These are phyloP conservation scores for Myxozyma vanderwaltii DNA, from an alignment of 805 yeast genomes.

Conservation along the genomic window DNA sequence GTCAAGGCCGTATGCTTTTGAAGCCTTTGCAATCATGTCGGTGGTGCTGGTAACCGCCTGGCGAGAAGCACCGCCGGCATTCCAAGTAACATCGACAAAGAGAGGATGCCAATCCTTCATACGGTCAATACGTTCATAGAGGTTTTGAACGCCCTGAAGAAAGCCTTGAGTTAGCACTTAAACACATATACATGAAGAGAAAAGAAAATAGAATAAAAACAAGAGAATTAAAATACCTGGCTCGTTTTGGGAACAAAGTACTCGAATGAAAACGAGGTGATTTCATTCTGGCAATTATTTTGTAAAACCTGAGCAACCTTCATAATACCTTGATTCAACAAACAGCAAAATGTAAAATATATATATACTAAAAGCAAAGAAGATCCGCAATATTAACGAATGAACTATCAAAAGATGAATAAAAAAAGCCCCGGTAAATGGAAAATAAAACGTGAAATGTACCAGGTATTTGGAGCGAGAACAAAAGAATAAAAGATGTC, in stretches of 20 bases:
- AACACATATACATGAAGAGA: too few relatives aligned
- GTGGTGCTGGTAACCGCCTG: conserved; percentile 72
- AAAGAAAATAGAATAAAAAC: neutral
- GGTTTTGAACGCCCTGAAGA: conserved; percentile 86
- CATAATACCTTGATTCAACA: conserved; percentile 11
- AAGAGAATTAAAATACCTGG: conserved; percentile 18
- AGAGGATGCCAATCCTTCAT: conserved; percentile 91
- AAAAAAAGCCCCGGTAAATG: neutral
- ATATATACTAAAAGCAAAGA: neutral
- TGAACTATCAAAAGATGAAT: neutral
- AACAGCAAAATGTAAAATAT: neutral
- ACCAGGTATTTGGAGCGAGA: conserved; percentile 19
- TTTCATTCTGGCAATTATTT: conserved; percentile 35
- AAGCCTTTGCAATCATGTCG: conserved; percentile 89
- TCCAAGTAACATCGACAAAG: conserved; percentile 97
- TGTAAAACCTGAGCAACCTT: conserved; percentile 23
- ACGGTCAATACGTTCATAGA: conserved; percentile 95
- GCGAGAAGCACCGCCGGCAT: conserved; percentile 84
- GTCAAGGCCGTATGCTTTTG: conserved; percentile 85
- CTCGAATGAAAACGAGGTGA: conserved; percentile 89
- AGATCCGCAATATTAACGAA: neutral
- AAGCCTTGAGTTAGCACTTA: neutral
- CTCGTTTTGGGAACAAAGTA: conserved; percentile 96
- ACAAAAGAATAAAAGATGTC: too few relatives aligned
- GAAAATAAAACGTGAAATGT: neutral